Evolutionary conservation across 345 rosid species (phyloP), one percentile per base, ranked within the genome.

Genomic region (Salix exigua): DNA sequence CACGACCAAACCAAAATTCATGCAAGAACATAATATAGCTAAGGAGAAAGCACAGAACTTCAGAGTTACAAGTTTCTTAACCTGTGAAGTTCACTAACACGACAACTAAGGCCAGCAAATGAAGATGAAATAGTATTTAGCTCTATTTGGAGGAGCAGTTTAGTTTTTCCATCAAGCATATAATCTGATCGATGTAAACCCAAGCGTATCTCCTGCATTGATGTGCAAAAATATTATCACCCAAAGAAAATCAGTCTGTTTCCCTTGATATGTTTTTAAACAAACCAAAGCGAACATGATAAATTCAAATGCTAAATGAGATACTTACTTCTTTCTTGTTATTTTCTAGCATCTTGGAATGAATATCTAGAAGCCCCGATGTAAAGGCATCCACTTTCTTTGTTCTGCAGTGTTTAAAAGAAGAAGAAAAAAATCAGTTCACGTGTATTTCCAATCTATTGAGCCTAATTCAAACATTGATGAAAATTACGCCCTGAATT

Each of bases 131-230:
- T 91, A 79, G 99, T 96, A 74, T 96, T 96, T 75, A 96, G 75
- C 89, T 94, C 99, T 73, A 94, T 90, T 75, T 96, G 99, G 72
- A 96, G 98, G 72, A 96, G 97, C 28, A 84, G 83, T 73, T 96
- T 91, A 19, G 98, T 96, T 86, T 96, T 84, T 82, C 88, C 94
- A 78, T 94, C 98, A 73, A 96, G 97, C 99, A 92, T 96, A 81
- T 96, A 96, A 86, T 96, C 99, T n/a, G 97, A 94, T 74, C 97
- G 97, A 83, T 94, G 98, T 74, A 96, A 88, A 23, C 98, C 99
- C 83, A 96, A 66, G 38, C 96, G 92, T 80, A 96, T 94, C 44
- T 94, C 98, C 99, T 94, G 88, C 21, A 31, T 71, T 13, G 70
- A 21, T 30, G 28, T 79, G 38, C 25, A 72, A 79, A 72, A 38